Evolutionary conservation across 345 rosid species (phyloP).

Genomic region (Isatis tinctoria): DNA sequence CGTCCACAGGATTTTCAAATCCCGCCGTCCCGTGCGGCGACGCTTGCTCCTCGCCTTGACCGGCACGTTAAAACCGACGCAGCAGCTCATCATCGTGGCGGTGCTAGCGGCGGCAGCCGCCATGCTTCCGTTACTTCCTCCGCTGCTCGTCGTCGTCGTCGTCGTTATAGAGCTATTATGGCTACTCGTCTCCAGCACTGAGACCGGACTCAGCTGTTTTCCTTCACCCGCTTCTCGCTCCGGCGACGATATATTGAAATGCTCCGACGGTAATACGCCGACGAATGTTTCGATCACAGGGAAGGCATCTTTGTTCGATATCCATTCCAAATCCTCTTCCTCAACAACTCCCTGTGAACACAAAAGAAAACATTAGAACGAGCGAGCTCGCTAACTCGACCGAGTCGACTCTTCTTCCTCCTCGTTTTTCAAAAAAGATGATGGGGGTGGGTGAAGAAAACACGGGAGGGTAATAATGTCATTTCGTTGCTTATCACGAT

Average conservation of each 20-base stretch:
- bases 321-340: conserved; percentile 90
- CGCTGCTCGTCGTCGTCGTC: conserved; percentile 32
- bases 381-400: conserved; percentile 21
- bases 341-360: conserved; percentile 40
- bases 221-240: conserved; percentile 9
- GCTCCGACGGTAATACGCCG: conserved; percentile 29
- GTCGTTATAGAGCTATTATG: conserved; percentile 32
- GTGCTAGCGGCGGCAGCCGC: neutral
- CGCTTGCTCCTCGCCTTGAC: conserved; percentile 65
- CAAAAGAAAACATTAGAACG: neutral
- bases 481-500: neutral
- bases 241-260: conserved; percentile 14
- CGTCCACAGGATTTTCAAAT: conserved; percentile 30
- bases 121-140: conserved; percentile 23
- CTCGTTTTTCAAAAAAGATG: neutral
- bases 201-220: conserved; percentile 58
- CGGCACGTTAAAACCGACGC: conserved; percentile 42
- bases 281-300: conserved; percentile 64
- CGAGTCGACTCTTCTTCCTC: neutral
- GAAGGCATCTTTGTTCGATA: conserved; percentile 67
- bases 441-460: neutral
- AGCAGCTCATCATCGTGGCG: conserved; percentile 35
- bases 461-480: conserved; percentile 15
- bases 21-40: conserved; percentile 36
- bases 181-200: conserved; percentile 62